Percentiles rank a stretch among this genome's conserved stretches.
phyloP scores from a whole-genome alignment of 2,329 filamentous ascomycete species.

The Diaporthe citriasiana region DNA sequence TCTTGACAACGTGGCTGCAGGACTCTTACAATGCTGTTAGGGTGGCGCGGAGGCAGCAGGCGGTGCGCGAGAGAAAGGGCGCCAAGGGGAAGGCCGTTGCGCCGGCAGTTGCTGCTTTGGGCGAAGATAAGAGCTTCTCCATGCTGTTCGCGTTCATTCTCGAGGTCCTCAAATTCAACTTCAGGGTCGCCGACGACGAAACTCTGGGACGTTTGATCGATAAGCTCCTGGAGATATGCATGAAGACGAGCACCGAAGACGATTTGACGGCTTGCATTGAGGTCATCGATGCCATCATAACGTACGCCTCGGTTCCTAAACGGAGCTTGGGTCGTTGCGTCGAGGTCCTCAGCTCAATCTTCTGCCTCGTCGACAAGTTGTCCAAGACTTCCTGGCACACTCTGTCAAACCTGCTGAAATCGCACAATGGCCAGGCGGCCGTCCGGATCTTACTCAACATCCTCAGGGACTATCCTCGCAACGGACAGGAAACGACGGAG shows the following conservation, averaged over 20 bases:
- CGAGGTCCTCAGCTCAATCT: constrained; percentile 79
- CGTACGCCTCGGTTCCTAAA: constrained; percentile 77
- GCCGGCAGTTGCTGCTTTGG: constrained; percentile 50
- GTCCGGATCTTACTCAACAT: constrained; percentile 76
- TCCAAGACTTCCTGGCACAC: constrained; percentile 78
- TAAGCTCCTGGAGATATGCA: constrained; percentile 75
- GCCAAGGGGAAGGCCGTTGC: constrained; percentile 55
- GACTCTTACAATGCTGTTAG: constrained; percentile 68
- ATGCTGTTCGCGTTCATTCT: constrained; percentile 76
- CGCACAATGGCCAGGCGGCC: constrained; percentile 79
- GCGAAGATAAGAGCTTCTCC: constrained; percentile 73
- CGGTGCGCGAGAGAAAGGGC: constrained; percentile 55
- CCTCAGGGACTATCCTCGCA: constrained; percentile 63
- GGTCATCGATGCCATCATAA: constrained; percentile 79
- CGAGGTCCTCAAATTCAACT: constrained; percentile 82
- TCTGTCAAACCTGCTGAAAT: constrained; percentile 78
- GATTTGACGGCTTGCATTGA: constrained; percentile 78
- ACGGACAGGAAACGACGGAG: constrained; percentile 64
- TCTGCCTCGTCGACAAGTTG: constrained; percentile 73
- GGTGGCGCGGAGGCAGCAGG: constrained; percentile 63
- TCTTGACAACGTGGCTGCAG: constrained; percentile 73
- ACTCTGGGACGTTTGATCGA: constrained; percentile 74
- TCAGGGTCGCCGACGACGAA: constrained; percentile 74
- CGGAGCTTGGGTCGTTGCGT: constrained; percentile 75
- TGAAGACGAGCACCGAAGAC: constrained; percentile 73